Conservation (phyloP, 257 asterid species). For the Petunia secreta region DNA sequence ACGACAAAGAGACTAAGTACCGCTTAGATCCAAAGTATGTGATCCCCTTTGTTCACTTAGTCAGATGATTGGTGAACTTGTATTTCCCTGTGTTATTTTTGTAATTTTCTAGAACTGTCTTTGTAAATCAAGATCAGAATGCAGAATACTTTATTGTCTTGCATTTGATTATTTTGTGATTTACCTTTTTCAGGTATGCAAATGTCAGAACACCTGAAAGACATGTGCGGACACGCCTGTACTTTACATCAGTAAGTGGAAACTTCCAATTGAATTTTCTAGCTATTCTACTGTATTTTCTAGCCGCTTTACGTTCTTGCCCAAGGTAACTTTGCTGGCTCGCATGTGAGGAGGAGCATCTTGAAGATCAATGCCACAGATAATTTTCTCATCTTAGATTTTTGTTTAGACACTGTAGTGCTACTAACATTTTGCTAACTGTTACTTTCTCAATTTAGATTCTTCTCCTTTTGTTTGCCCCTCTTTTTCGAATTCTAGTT, state of each 20-base stretch:
- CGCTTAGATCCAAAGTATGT: constrained; percentile 91
- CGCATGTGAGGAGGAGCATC: neutral
- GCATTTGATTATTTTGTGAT: constrained; percentile 4
- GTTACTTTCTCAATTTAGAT: neutral
- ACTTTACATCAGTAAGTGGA: constrained; percentile 86
- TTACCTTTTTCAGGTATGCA: constrained; percentile 63
- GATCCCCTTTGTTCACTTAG: neutral
- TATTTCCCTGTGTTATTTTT: neutral
- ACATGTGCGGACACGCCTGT: constrained; percentile 89
- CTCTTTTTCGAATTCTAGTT: neutral
- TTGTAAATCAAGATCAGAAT: neutral
- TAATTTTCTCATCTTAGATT: neutral
- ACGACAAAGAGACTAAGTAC: constrained; percentile 87
- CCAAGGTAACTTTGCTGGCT: neutral
- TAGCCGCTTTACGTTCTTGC: neutral
- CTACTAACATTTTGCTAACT: neutral
- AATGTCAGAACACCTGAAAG: constrained; percentile 88
- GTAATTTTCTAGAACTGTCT: neutral
- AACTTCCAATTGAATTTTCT: neutral
- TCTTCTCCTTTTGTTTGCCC: neutral
- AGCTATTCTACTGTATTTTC: neutral
- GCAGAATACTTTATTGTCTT: neutral
- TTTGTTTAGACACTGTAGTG: neutral
- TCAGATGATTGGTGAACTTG: neutral
- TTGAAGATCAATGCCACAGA: neutral